A percentile compares a stretch with the other conserved stretches of the same genome.
phyloP scores from a whole-genome alignment of 2,329 filamentous ascomycete genomes.

The Aureobasidium namibiae region DNA sequence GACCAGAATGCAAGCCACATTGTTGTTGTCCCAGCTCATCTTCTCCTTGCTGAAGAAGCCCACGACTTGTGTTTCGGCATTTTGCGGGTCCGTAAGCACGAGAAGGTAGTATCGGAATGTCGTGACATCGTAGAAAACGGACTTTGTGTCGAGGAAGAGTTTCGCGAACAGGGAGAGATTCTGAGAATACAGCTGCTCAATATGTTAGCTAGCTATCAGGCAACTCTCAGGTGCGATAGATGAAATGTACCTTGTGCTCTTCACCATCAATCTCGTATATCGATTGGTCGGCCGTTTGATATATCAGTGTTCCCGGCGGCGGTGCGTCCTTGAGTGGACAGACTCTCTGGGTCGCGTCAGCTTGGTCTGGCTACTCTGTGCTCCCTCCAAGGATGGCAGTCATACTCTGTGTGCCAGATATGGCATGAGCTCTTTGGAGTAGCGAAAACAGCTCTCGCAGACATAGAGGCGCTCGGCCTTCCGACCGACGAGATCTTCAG shows the following conservation, averaged over 20 bases:
- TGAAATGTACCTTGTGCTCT: slow-evolving; percentile 49
- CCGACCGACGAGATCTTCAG: slow-evolving; percentile 51
- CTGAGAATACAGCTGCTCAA: slow-evolving; percentile 66
- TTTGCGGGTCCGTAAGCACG: slow-evolving; percentile 57
- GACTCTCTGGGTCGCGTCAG: slow-evolving; percentile 31
- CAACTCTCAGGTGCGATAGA: background rate
- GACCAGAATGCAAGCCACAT: slow-evolving; percentile 88
- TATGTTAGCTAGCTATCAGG: background rate
- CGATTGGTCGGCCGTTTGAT: slow-evolving; percentile 70
- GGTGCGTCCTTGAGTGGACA: slow-evolving; percentile 33
- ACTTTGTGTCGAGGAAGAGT: slow-evolving; percentile 96
- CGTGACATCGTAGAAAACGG: slow-evolving; percentile 92
- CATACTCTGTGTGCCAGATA: slow-evolving; percentile 30
- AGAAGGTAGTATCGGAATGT: slow-evolving; percentile 94
- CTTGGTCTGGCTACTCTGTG: slow-evolving; percentile 17
- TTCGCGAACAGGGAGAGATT: slow-evolving; percentile 95
- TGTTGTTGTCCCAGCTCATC: slow-evolving; percentile 98
- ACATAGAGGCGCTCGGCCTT: slow-evolving; percentile 60
- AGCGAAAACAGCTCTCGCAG: slow-evolving; percentile 91
- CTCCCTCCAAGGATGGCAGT: background rate
- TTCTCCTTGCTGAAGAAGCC: slow-evolving; percentile 99
- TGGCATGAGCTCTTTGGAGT: slow-evolving; percentile 51
- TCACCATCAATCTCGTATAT: slow-evolving; percentile 93
- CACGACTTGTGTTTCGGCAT: slow-evolving; percentile 50
- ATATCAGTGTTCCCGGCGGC: slow-evolving; percentile 65